These are phyloP conservation scores for Amniculicola lignicola DNA, from an alignment of 495 filamentous ascomycete species.

Conservation along the genomic window DNA sequence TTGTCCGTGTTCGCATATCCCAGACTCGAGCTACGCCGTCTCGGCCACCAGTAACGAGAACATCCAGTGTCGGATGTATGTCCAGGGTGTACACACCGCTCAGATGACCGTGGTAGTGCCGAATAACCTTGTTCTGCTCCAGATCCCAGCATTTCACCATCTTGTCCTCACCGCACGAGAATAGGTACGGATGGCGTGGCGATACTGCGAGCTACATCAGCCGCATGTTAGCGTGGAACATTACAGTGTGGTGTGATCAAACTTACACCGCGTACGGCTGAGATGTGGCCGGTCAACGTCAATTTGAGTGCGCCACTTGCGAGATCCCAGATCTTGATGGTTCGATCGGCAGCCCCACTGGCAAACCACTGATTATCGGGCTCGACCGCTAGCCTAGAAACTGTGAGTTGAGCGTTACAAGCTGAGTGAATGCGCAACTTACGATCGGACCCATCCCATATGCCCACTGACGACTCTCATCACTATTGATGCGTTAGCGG, in stretches of 20 bases:
- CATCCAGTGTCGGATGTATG: conserved; percentile 89
- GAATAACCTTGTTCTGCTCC: conserved; percentile 97
- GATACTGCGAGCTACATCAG: conserved; percentile 69
- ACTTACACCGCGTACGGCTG: conserved; percentile 73
- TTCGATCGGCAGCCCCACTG: conserved; percentile 90
- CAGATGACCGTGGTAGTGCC: conserved; percentile 96
- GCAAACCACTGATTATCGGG: conserved; percentile 98
- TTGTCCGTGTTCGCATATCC: conserved; percentile 96
- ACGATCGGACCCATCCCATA: conserved; percentile 84
- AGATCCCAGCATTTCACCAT: conserved; percentile 99
- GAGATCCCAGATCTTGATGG: conserved; percentile 98
- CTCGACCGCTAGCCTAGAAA: conserved; percentile 73
- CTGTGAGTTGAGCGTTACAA: neutral
- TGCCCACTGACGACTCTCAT: conserved; percentile 97
- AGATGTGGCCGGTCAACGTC: conserved; percentile 95
- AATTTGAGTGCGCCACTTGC: conserved; percentile 77
- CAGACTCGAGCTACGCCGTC: conserved; percentile 94
- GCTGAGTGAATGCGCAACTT: neutral
- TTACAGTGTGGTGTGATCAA: neutral
- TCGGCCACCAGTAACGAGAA: conserved; percentile 90
- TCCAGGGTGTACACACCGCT: conserved; percentile 92
- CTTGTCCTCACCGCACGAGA: conserved; percentile 98
- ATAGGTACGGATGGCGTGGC: conserved; percentile 92
- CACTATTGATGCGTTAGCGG: too few relatives aligned
- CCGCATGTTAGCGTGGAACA: neutral